Percentiles rank a stretch among this genome's conserved stretches.
Conservation (phyloP, 352 stramenopile genomes). For the Globisporangium alternatum region DNA sequence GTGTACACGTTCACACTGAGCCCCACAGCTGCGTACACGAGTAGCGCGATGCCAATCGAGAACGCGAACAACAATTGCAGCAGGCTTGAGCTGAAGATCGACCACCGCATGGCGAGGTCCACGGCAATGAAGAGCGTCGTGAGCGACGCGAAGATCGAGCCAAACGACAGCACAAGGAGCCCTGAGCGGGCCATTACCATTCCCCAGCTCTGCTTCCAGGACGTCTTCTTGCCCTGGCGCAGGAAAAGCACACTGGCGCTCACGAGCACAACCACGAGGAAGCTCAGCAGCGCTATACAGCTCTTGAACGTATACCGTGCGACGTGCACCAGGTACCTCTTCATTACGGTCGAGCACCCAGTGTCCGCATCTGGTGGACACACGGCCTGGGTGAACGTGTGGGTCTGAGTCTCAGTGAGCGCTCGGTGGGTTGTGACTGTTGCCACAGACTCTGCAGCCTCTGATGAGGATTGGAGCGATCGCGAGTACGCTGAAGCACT, state of each 20-base stretch:
- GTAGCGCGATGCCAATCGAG: conserved; percentile 31
- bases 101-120: conserved; percentile 33
- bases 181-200: conserved; percentile 9
- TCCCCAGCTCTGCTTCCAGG: conserved; percentile 16
- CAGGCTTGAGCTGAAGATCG: conserved; percentile 45
- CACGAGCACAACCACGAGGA: conserved; percentile 25
- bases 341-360: conserved; percentile 33
- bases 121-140: conserved; percentile 31
- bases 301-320: conserved; percentile 12
- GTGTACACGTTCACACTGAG: conserved; percentile 39
- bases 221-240: conserved; percentile 23
- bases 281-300: conserved; percentile 11
- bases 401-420: conserved; percentile 10
- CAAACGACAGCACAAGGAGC: conserved; percentile 15
- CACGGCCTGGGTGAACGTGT: conserved; percentile 4
- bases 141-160: conserved; percentile 28
- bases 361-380: conserved; percentile 20
- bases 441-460: not conserved
- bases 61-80: conserved; percentile 46
- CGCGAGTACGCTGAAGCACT: conserved; percentile 18
- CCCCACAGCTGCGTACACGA: conserved; percentile 27
- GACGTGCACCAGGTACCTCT: conserved; percentile 28
- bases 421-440: not conserved
- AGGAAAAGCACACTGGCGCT: conserved; percentile 24
- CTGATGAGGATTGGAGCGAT: not conserved